Base-by-base conservation (phyloP, 208 protist species). In the Acanthamoeba royreba region DNA sequence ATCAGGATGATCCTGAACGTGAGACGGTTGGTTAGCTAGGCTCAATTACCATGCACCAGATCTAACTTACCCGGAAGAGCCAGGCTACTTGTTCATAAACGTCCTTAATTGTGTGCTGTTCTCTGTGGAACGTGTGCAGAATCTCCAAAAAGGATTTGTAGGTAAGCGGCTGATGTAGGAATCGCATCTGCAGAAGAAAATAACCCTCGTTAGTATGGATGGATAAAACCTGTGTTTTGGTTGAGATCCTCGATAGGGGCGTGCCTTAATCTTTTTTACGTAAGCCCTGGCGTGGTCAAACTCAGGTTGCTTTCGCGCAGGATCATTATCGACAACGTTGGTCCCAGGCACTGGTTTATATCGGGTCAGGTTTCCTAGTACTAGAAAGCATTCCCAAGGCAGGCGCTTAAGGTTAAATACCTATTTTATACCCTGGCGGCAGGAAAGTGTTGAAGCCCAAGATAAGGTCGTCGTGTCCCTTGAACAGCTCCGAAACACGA, bases 381-480 rank as follows among this genome's bases (percentile, higher is more conserved):
- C 55, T 66, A 22, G n/a, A 28, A 63, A 19, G 25, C 55, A 7
- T 35, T 63, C 55, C 55, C 31, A 43, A 74, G 61, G n/a, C n/a
- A n/a, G n/a, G n/a, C n/a, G n/a, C n/a, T n/a, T n/a, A 9, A 0
- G 0, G 55, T n/a, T 72, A 5, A 31, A 8, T 43, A 77, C 74
- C 95, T 53, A 98, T 98, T 66, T 95, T 94, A 94, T 96, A 98
- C 45, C 95, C 97, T 13, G 94, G 94, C 43, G 97, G 97, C 17
- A 98, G 94, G 91, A 98, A 98, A 4, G 97, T 98, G 95, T 98
- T 98, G 94, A 98, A 98, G 38, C 97, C 97, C 5, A 96, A 86
- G 40, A 98, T 97, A 17, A 98, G 94, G 38, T 97, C 47, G 11
- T 92, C 86, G 86, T 98, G 96, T 1, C 97, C 96, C 43, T 96